Evolutionary conservation across 1,284 basidiomycete genomes (phyloP), one percentile per base, ranked within the genome.

Genomic region (Tylopilus orsonianus): DNA sequence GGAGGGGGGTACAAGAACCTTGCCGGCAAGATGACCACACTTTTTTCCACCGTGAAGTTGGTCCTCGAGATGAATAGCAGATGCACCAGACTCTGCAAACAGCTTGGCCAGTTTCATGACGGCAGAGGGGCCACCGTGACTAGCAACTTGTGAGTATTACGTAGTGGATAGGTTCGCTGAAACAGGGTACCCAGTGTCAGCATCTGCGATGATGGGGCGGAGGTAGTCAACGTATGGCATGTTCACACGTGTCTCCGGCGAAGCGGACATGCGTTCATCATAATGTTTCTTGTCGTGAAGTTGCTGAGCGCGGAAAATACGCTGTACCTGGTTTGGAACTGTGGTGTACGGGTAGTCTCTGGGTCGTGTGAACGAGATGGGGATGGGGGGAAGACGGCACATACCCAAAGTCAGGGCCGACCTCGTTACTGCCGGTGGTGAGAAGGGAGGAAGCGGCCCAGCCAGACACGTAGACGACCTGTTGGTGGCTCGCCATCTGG

Each of bases 21-120:
- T 96, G 49, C 93, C 93, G n/a, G 87, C 88, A 62, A 94, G 79
- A 72, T 96, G 93, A 16, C 93, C 93, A 64, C 93, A 96, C 81
- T 93, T 93, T 73, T 93, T 93, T 36, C 91, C 89, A 30, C 93
- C 93, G 55, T 93, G 92, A 9, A 94, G 77, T 68, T 96, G 93
- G 68, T 96, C 93, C 68, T 96, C 93, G 41, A 96, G 73, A 69
- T 96, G 93, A 50, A 96, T 90, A 24, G 81, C 93, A 12, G 93
- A 80, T 4, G 91, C 89, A 44, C 93, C 93, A 80, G 90, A 89
- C 74, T 96, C 93, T 23, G 90, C 93, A 62, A 96, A 96, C 32
- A 93, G 75, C 67, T 95, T 96, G 41, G 81, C 81, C n/a, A 96
- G 79, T 74, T 97, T 98, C 91, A 99, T 95, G 43, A 98, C 93